A percentile compares a stretch with the other conserved stretches of the same genome.
Evolutionary conservation across 306 rosid species (phyloP).

Genomic region (Cajanus cajan): DNA sequence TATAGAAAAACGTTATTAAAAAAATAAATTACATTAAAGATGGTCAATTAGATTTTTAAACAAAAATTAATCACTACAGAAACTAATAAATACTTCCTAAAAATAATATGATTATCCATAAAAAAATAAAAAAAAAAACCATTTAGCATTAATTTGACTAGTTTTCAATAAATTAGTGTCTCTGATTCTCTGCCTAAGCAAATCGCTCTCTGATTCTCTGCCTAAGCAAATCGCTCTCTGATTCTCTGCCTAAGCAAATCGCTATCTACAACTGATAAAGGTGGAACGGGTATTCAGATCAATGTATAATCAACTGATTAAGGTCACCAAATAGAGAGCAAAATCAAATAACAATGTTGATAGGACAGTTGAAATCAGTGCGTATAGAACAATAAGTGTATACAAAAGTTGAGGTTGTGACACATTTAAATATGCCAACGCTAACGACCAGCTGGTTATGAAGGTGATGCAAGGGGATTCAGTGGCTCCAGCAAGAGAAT

Average conservation of each 20-base stretch:
- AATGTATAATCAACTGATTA: neutral
- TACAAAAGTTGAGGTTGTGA: neutral
- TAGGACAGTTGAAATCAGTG: neutral
- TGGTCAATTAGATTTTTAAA: too few relatives aligned
- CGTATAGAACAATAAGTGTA: neutral
- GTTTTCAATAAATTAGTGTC: too few relatives aligned
- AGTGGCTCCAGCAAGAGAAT: neutral
- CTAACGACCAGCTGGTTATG: neutral
- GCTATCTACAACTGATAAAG: neutral
- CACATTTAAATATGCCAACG: neutral
- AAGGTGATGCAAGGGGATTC: neutral
- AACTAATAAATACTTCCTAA: too few relatives aligned
- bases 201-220: too few relatives aligned
- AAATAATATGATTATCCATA: too few relatives aligned
- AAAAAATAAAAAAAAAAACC: too few relatives aligned
- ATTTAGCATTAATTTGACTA: too few relatives aligned
- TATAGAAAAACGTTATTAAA: too few relatives aligned
- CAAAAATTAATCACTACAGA: too few relatives aligned
- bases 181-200: too few relatives aligned
- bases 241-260: neutral
- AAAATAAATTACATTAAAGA: too few relatives aligned
- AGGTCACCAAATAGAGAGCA: neutral
- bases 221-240: too few relatives aligned
- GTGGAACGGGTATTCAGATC: neutral
- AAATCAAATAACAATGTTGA: neutral